Conservation (phyloP, 495 filamentous ascomycete species). For the Glutinoglossum americanum region DNA sequence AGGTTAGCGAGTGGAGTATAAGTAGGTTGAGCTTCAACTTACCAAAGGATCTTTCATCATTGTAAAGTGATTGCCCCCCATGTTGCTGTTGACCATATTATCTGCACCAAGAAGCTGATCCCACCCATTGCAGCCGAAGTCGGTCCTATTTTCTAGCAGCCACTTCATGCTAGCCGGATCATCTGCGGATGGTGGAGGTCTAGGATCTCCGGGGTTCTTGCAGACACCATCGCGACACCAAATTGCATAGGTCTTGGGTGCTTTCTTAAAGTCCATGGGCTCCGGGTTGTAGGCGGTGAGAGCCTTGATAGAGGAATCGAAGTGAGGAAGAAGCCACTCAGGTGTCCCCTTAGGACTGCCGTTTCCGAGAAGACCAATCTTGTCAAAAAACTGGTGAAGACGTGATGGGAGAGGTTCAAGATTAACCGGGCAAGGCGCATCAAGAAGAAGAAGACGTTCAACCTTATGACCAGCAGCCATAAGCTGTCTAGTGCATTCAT, state of each 20-base stretch:
- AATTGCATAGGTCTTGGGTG: slow-evolving; percentile 13
- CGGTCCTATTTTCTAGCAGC: slow-evolving; percentile 17
- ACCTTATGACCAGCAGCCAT: slow-evolving; percentile 14
- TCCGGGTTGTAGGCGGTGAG: slow-evolving; percentile 16
- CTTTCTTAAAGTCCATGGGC: slow-evolving; percentile 8
- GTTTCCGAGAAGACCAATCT: slow-evolving; percentile 22
- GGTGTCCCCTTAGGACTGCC: slow-evolving; percentile 14
- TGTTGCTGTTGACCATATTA: slow-evolving; percentile 12
- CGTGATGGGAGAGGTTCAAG: slow-evolving; percentile 14
- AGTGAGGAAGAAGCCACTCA: slow-evolving; percentile 17
- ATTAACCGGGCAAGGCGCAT: slow-evolving; percentile 15
- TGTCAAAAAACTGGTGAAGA: slow-evolving; percentile 18
- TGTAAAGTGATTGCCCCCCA: slow-evolving; percentile 19
- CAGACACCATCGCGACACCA: slow-evolving; percentile 16
- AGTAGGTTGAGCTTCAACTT: not conserved
- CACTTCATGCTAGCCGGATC: slow-evolving; percentile 18
- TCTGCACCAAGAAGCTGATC: slow-evolving; percentile 11
- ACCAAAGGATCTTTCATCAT: slow-evolving; percentile 13
- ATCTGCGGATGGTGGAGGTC: slow-evolving; percentile 11
- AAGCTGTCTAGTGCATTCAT: slow-evolving; percentile 17
- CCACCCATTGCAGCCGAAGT: slow-evolving; percentile 18
- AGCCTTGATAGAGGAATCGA: slow-evolving; percentile 15
- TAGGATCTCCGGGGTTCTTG: slow-evolving; percentile 7
- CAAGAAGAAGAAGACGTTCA: slow-evolving; percentile 17
- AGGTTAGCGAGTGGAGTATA: not conserved